A percentile compares a stretch with the other conserved stretches of the same genome.
Conservation (phyloP, 176 grass and related monocot species). For the Oryza coarctata region DNA sequence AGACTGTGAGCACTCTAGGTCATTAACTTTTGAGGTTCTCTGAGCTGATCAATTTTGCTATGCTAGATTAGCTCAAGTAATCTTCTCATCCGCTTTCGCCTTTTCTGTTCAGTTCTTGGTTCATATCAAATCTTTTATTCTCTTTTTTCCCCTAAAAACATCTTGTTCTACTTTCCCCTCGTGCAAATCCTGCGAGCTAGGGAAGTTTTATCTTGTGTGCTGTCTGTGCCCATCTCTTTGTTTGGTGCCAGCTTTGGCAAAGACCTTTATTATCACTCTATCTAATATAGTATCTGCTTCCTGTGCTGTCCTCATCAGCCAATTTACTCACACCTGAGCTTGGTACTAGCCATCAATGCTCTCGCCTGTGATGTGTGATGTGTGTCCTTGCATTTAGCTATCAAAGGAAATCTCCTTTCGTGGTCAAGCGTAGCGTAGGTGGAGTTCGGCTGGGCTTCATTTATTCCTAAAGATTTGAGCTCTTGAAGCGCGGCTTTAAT, state of each 20-base stretch:
- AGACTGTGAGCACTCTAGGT: not conserved
- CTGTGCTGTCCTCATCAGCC: slow-evolving; percentile 20
- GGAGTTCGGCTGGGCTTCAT: slow-evolving; percentile 41
- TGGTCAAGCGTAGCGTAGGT: slow-evolving; percentile 33
- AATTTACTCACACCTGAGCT: slow-evolving; percentile 36
- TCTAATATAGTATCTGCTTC: slow-evolving; percentile 9
- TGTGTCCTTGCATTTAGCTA: slow-evolving; percentile 22
- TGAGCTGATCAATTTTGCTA: slow-evolving; percentile 21
- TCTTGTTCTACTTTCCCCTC: not conserved
- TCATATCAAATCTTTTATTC: slow-evolving; percentile 5
- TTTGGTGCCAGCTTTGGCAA: slow-evolving; percentile 24
- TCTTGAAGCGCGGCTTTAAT: not conserved
- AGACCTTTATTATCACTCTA: slow-evolving; percentile 33
- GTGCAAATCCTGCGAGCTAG: slow-evolving; percentile 23
- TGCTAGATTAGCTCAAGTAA: slow-evolving; percentile 35
- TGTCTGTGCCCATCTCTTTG: not conserved
- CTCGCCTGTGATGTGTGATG: slow-evolving; percentile 33
- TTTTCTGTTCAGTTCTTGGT: not conserved
- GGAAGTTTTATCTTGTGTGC: slow-evolving; percentile 24
- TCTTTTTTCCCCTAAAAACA: slow-evolving; percentile 13
- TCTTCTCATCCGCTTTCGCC: not conserved
- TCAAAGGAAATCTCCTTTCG: slow-evolving; percentile 40
- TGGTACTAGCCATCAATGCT: slow-evolving; percentile 34
- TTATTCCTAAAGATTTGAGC: slow-evolving; percentile 37
- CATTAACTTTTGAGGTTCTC: slow-evolving; percentile 14